Evolutionary conservation across 2,329 filamentous ascomycete species (phyloP).

Genomic region (Cytospora leucostoma): DNA sequence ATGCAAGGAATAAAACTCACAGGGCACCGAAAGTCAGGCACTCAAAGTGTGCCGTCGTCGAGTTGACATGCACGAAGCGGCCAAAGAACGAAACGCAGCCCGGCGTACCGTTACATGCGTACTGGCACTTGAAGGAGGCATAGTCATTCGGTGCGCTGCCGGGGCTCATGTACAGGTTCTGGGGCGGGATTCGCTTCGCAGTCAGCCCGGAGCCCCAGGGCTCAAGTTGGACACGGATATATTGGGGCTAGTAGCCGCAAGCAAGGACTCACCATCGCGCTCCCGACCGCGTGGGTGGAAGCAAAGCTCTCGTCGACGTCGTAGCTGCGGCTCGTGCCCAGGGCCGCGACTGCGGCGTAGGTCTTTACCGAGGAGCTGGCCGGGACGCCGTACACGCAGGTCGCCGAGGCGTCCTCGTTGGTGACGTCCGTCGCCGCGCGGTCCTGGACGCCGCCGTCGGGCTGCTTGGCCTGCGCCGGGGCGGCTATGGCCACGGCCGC

Average conservation of each 20-base stretch:
- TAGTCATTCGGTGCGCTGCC: slow-evolving; percentile 30
- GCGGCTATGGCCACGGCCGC: slow-evolving; percentile 4
- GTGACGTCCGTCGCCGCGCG: background rate
- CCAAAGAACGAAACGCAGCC: slow-evolving; percentile 35
- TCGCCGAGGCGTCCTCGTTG: background rate
- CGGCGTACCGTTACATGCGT: slow-evolving; percentile 32
- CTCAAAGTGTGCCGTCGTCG: slow-evolving; percentile 23
- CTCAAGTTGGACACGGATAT: background rate
- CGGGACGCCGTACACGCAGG: slow-evolving; percentile 16
- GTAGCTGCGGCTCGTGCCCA: slow-evolving; percentile 13
- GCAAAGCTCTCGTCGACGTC: slow-evolving; percentile 23
- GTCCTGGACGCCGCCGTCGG: background rate
- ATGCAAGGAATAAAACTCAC: slow-evolving; percentile 14
- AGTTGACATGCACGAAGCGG: slow-evolving; percentile 30
- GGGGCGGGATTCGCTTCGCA: background rate
- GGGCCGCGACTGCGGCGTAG: slow-evolving; percentile 20
- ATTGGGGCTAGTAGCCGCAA: background rate
- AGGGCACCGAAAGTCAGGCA: slow-evolving; percentile 26
- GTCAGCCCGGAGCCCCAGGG: background rate
- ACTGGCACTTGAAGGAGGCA: slow-evolving; percentile 37
- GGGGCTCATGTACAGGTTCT: slow-evolving; percentile 27
- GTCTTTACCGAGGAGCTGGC: slow-evolving; percentile 5
- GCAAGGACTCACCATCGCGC: slow-evolving; percentile 18
- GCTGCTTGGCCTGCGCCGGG: background rate
- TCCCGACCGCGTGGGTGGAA: slow-evolving; percentile 19